Evolutionary conservation across 768 basidiomycete genomes (phyloP).

Genomic region (Leccinum rimulosum): DNA sequence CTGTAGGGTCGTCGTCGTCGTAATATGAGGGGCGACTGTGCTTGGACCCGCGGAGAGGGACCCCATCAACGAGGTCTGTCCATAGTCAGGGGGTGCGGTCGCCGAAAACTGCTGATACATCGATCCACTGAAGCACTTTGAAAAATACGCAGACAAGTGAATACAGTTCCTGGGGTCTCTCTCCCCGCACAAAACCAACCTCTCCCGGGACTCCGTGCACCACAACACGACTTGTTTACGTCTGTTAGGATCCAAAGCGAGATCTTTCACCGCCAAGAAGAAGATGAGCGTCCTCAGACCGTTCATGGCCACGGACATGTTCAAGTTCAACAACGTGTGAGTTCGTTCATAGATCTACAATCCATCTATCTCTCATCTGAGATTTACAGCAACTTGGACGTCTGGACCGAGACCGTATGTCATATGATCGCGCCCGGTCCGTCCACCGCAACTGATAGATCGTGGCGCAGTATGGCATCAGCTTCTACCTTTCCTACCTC

Average conservation of each 20-base stretch:
- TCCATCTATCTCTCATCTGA: conserved; percentile 1
- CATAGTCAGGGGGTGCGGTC: conserved; percentile 34
- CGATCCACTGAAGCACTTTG: conserved; percentile 19
- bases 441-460: conserved; percentile 1
- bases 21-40: conserved; percentile 31
- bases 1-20: conserved; percentile 23
- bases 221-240: conserved; percentile 19
- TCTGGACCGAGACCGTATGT: conserved; percentile 96
- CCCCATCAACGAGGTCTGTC: conserved; percentile 30
- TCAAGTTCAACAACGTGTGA: conserved; percentile 90
- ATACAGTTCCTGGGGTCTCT: conserved; percentile 32
- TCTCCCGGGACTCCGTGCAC: conserved; percentile 29
- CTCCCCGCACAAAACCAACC: not conserved
- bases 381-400: conserved; percentile 75
- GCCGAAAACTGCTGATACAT: conserved; percentile 37
- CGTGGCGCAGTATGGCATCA: conserved; percentile 68
- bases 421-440: not conserved
- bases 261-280: not conserved
- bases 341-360: conserved; percentile 20
- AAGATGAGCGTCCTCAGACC: conserved; percentile 86
- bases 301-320: conserved; percentile 86
- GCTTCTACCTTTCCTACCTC: conserved; percentile 87
- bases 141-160: conserved; percentile 23
- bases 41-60: conserved; percentile 33
- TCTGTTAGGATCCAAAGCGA: conserved; percentile 29